Base-by-base conservation (phyloP, 495 filamentous ascomycete genomes). In the Viridothelium virens region DNA sequence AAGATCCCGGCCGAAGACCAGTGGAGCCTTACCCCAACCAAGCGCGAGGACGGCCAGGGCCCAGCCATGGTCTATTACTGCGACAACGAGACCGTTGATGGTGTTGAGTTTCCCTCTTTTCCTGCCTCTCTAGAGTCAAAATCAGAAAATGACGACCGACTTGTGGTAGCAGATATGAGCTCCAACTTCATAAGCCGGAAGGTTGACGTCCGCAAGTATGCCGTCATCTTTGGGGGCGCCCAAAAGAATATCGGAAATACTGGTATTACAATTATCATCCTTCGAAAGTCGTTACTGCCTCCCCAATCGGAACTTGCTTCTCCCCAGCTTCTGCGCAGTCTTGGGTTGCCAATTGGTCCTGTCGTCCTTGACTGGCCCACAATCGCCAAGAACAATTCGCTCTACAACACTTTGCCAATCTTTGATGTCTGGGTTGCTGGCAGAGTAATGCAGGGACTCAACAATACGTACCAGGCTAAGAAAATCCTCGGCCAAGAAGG, bases 381-480 rank as follows among this genome's bases (percentile, higher is more conserved):
- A 0, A 85, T 90, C 46, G 87, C 90, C 25, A 92, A 92, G 80
- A 91, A 92, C 77, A 91, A 91, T 79, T 91, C 86, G 68, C 81
- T 97, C 63, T 96, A 96, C 79, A 97, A 96, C 79, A 97, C 93
- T 2, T 81, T 97, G 36, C 90, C 89, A 67, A 96, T 97, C 71
- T 96, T 97, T 76, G 90, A 90, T 70, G 88, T 97, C 62, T 97
- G 86, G 82, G 85, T 97, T 65, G 90, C 91, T 31, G 89, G 90
- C 37, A 84, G 90, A 71, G 92, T 97, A 38, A 87, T 97, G 79
- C 81, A 83, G 50, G 81, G 82, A 61, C 79, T 92, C 2, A 79
- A 93, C 34, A 38, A 73, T 7, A 80, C 78, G 0, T 88, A 83
- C 73, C 46, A 66, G 16, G 46, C 63, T 36, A 37, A 38, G 14